Percentiles rank a stretch among this genome's conserved stretches.
Conservation (phyloP, 768 basidiomycete genomes). For the Ramaria sp. region DNA sequence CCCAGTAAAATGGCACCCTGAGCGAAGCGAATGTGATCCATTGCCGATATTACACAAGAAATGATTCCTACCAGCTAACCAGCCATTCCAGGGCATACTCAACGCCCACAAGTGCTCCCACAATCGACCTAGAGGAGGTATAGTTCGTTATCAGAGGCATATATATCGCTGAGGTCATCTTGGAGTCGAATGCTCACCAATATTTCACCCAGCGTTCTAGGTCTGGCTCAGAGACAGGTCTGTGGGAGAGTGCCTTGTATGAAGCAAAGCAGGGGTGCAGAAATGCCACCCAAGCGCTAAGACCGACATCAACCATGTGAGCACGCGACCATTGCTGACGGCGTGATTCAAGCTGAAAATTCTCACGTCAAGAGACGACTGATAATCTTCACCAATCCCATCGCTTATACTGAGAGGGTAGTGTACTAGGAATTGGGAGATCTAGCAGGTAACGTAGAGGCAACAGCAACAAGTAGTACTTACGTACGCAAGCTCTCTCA, state of each 20-base stretch:
- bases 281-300: slow-evolving; percentile 65
- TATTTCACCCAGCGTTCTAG: slow-evolving; percentile 50
- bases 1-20: slow-evolving; percentile 75
- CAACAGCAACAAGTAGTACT: no score
- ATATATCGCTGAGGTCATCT: no score
- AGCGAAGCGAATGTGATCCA: background rate
- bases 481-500: no score
- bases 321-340: slow-evolving; percentile 5
- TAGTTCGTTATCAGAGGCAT: background rate
- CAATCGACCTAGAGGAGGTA: slow-evolving; percentile 24
- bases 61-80: slow-evolving; percentile 45
- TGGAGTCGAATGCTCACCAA: slow-evolving; percentile 27
- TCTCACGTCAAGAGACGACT: slow-evolving; percentile 41
- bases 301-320: background rate
- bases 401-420: background rate
- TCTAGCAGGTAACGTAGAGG: no score
- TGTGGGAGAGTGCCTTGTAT: slow-evolving; percentile 53
- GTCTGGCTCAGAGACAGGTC: slow-evolving; percentile 39
- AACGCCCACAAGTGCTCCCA: slow-evolving; percentile 48
- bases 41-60: background rate
- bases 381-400: slow-evolving; percentile 39
- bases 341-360: background rate
- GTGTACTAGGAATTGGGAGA: no score
- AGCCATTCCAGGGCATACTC: slow-evolving; percentile 56
- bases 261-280: slow-evolving; percentile 53